phyloP scores from a whole-genome alignment of 371 early-diverging fungal species.

The Apophysomyces ossiformis region DNA sequence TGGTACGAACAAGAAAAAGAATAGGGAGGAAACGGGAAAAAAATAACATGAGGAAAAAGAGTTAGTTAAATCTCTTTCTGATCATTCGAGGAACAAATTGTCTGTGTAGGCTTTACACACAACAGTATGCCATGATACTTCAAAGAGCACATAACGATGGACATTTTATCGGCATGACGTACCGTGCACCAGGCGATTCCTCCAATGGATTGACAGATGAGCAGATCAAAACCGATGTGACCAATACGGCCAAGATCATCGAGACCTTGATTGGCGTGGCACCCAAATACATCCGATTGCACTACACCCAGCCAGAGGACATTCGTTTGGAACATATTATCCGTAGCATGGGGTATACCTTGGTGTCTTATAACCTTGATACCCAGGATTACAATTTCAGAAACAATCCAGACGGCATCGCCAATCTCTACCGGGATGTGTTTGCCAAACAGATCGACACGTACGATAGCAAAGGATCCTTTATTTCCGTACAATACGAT shows the following conservation, averaged over 20 bases:
- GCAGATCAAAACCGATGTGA: conserved; percentile 50
- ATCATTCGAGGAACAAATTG: too few relatives aligned
- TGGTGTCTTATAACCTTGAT: conserved; percentile 56
- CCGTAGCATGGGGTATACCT: conserved; percentile 43
- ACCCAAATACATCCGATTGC: conserved; percentile 53
- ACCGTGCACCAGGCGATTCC: conserved; percentile 53
- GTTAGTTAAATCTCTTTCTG: too few relatives aligned
- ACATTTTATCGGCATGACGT: conserved; percentile 61
- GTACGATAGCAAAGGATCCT: conserved; percentile 56
- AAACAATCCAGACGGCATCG: conserved; percentile 23
- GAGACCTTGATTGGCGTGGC: conserved; percentile 44
- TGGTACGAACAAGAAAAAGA: conserved; percentile 32
- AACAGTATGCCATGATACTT: conserved; percentile 55
- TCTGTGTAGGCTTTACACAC: conserved; percentile 34
- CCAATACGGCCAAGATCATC: conserved; percentile 44
- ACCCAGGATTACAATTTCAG: conserved; percentile 49
- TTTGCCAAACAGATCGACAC: conserved; percentile 51
- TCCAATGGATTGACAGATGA: conserved; percentile 46
- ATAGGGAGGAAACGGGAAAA: too few relatives aligned
- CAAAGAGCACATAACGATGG: conserved; percentile 55
- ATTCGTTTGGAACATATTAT: conserved; percentile 40
- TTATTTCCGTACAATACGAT: conserved; percentile 53
- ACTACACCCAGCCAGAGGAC: conserved; percentile 46
- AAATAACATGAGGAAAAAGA: too few relatives aligned
- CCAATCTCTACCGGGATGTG: conserved; percentile 37